These are phyloP conservation scores for Spathaspora hagerdaliae DNA, from an alignment of 805 yeast species.

Conservation along the genomic window DNA sequence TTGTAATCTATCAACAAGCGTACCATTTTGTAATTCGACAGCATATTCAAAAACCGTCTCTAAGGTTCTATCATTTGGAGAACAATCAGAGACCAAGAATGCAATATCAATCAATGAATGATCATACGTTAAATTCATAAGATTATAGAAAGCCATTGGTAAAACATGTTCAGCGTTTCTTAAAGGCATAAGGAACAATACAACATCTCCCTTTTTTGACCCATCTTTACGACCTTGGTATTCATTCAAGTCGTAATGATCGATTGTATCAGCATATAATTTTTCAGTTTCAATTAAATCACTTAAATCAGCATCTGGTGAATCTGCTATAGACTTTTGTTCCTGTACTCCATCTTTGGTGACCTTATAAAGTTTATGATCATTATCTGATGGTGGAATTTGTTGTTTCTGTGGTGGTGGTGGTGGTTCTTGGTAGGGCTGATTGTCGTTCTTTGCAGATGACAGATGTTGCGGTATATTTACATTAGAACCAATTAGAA, in stretches of 20 bases:
- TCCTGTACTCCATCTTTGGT: constrained; percentile 14
- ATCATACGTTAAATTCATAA: constrained; percentile 83
- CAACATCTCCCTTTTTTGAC: constrained; percentile 50
- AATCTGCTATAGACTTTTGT: constrained; percentile 1
- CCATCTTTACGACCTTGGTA: constrained; percentile 55
- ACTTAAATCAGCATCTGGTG: constrained; percentile 1
- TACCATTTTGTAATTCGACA: constrained; percentile 67
- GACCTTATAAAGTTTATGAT: constrained; percentile 19
- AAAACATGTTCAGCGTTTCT: constrained; percentile 75
- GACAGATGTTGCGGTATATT: background rate
- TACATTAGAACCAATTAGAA: background rate
- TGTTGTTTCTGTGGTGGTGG: background rate
- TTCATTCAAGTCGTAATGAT: constrained; percentile 57
- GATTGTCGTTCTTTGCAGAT: background rate
- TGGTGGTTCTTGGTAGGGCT: background rate
- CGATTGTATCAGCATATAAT: constrained; percentile 45
- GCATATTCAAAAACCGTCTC: constrained; percentile 64
- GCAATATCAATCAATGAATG: constrained; percentile 78
- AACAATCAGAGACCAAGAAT: constrained; percentile 76
- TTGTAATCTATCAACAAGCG: constrained; percentile 47
- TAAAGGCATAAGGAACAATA: constrained; percentile 69
- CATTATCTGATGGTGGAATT: background rate
- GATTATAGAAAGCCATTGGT: constrained; percentile 78
- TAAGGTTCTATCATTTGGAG: constrained; percentile 61
- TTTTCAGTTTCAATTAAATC: constrained; percentile 21